These are phyloP conservation scores for Keithomyces neogunnii DNA, from an alignment of 2,329 filamentous ascomycete genomes.

Conservation along the genomic window DNA sequence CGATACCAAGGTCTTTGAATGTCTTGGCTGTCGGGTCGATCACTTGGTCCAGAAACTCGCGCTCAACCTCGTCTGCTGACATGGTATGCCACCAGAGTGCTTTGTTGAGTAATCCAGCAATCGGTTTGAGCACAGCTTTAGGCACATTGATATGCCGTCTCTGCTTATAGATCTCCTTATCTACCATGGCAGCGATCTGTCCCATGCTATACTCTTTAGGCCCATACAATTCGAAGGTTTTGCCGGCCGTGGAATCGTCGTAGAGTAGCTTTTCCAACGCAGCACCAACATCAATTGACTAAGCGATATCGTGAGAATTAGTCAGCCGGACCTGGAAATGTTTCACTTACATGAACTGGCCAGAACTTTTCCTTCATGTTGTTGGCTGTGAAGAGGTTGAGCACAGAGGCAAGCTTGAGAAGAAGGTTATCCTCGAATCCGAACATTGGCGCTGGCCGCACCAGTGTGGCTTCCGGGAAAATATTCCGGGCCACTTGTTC, in stretches of 20 bases:
- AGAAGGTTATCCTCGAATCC: slow-evolving; percentile 92
- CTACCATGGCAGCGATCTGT: slow-evolving; percentile 80
- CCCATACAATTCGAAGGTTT: slow-evolving; percentile 92
- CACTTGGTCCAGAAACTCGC: slow-evolving; percentile 85
- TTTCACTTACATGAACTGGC: slow-evolving; percentile 70
- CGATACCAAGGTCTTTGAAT: slow-evolving; percentile 86
- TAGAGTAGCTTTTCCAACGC: slow-evolving; percentile 85
- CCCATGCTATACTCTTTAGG: slow-evolving; percentile 85
- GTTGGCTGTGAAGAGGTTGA: slow-evolving; percentile 83
- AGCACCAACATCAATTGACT: slow-evolving; percentile 83
- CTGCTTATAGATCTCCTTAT: slow-evolving; percentile 85
- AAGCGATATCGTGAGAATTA: background rate
- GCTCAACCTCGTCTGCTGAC: slow-evolving; percentile 78
- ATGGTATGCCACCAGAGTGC: slow-evolving; percentile 81
- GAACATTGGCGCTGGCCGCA: slow-evolving; percentile 87
- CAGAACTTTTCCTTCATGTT: slow-evolving; percentile 85
- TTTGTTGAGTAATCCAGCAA: slow-evolving; percentile 68
- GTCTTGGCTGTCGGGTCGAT: slow-evolving; percentile 92
- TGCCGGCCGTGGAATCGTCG: slow-evolving; percentile 79
- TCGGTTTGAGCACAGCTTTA: slow-evolving; percentile 67
- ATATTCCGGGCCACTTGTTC: slow-evolving; percentile 80
- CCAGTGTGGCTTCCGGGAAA: slow-evolving; percentile 95
- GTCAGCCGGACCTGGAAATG: no score
- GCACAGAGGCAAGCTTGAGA: slow-evolving; percentile 70
- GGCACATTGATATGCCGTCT: slow-evolving; percentile 88